phyloP scores from a whole-genome alignment of 192 early-diverging fungal species.

The Backusella sp. region DNA sequence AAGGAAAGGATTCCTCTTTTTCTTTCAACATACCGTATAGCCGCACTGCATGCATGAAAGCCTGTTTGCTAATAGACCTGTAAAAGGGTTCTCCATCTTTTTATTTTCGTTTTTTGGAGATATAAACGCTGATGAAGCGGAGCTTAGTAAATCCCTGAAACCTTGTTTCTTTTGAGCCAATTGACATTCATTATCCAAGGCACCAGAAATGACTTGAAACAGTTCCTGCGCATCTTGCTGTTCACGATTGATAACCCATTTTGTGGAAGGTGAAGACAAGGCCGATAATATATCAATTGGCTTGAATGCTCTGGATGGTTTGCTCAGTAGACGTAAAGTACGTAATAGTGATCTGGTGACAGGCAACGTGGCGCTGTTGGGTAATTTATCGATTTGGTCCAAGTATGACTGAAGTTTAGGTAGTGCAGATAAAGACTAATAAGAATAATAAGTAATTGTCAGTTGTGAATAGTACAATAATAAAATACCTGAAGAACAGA shows the following conservation, averaged over 20 bases:
- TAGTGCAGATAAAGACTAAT: conserved; percentile 18
- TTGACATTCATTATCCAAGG: conserved; percentile 64
- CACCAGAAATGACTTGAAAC: conserved; percentile 73
- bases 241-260: conserved; percentile 60
- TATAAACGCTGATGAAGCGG: neutral
- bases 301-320: conserved; percentile 48
- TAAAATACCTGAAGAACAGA: conserved; percentile 76
- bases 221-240: conserved; percentile 90
- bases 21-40: conserved; percentile 54
- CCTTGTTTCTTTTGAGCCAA: conserved; percentile 1
- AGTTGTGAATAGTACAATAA: neutral
- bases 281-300: conserved; percentile 62
- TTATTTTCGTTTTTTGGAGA: neutral
- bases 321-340: conserved; percentile 27
- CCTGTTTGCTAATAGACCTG: conserved; percentile 70
- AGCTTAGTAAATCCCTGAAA: conserved; percentile 5
- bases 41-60: conserved; percentile 79
- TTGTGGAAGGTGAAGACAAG: conserved; percentile 42
- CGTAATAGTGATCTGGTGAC: conserved; percentile 19
- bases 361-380: neutral
- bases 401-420: conserved; percentile 14
- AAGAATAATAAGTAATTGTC: neutral
- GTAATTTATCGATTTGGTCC: neutral
- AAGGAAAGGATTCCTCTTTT: neutral
- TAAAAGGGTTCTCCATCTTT: conserved; percentile 59